Base-by-base conservation (phyloP, 2,329 filamentous ascomycete genomes). In the Diplodia mutila region DNA sequence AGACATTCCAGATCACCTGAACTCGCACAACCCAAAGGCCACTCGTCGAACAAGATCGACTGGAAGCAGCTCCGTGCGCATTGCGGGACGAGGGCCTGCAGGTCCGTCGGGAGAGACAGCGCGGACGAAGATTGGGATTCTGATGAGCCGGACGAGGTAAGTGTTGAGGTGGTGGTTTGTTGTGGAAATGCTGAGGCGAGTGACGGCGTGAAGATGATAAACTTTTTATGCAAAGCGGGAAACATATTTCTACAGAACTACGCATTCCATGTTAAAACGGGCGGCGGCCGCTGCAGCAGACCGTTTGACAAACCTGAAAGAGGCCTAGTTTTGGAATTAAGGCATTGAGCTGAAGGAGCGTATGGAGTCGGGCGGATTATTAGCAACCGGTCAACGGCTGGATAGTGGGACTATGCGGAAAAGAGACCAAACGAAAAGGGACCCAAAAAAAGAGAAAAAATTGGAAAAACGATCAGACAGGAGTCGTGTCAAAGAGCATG, bases 91-190 rank as follows among this genome's bases (percentile, higher is more conserved):
- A 81, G 78, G 67, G 77, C 85, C 39, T 75, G 73, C 6, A 80
- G 80, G 0, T 72, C 79, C 0, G 83, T 86, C 66, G 84, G 82
- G 0, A 83, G 83, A 61, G 82, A 81, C 25, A 82, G 90, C 21
- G 64, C 27, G 53, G 27, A 12, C 11, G 65, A 63, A 29, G 57
- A 29, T 23, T n/a, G 23, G 48, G 39, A n/a, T n/a, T 53, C 14
- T 39, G 46, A 9, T 6, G 25, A 2, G 23, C 18, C 32, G n/a
- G n/a, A 6, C 9, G 29, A 5, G 48, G 48, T 27, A 53, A 53
- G 25, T 18, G 63, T 55, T 12, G 64, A 66, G 52, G 64, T 49
- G 27, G 39, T 8, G n/a, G n/a, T n/a, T n/a, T n/a, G n/a, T 52
- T 53, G 23, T 16, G 66, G 57, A 14, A 53, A 67, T 34, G 66